Percentiles rank a stretch among this genome's conserved stretches.
Evolutionary conservation across 1,284 basidiomycete genomes (phyloP).

Genomic region (Pseudozyma thailandica): DNA sequence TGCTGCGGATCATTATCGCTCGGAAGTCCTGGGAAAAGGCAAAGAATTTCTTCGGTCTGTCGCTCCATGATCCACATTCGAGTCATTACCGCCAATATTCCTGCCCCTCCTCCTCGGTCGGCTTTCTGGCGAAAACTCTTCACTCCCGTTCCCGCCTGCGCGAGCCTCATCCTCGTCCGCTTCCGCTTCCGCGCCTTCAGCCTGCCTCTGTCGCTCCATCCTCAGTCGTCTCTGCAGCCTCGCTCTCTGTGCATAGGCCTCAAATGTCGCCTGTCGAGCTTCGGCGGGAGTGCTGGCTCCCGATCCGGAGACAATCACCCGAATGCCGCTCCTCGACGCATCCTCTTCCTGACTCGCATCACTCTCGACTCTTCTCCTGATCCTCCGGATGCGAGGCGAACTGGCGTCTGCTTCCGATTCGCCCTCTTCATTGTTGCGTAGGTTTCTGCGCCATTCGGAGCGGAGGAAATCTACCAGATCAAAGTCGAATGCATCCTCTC

Average conservation of each 20-base stretch:
- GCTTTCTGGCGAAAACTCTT: conserved; percentile 12
- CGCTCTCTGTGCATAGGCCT: conserved; percentile 41
- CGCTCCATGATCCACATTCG: neutral
- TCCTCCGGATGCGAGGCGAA: conserved; percentile 2
- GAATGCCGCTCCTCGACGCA: conserved; percentile 12
- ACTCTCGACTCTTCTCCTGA: conserved; percentile 1
- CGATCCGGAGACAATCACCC: conserved; percentile 31
- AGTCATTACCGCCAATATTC: conserved; percentile 6
- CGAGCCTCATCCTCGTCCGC: neutral
- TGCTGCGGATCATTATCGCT: conserved; percentile 12
- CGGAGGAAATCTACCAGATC: conserved; percentile 35
- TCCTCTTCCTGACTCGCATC: conserved; percentile 2
- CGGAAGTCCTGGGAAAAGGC: conserved; percentile 27
- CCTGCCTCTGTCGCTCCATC: conserved; percentile 14
- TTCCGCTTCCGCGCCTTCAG: conserved; percentile 2
- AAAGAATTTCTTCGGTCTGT: conserved; percentile 22
- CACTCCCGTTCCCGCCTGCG: conserved; percentile 2
- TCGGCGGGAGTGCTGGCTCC: conserved; percentile 40
- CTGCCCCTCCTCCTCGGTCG: conserved; percentile 17
- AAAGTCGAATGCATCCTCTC: conserved; percentile 36
- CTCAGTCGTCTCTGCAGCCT: conserved; percentile 27
- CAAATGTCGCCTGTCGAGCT: conserved; percentile 40
- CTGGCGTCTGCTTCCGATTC: conserved; percentile 1
- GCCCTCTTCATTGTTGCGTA: conserved; percentile 1
- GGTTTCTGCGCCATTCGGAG: conserved; percentile 12